Percentiles rank a stretch among this genome's conserved stretches.
These are phyloP conservation scores for Tolypocladium tundrense DNA, from an alignment of 2,329 filamentous ascomycete species.

Conservation along the genomic window DNA sequence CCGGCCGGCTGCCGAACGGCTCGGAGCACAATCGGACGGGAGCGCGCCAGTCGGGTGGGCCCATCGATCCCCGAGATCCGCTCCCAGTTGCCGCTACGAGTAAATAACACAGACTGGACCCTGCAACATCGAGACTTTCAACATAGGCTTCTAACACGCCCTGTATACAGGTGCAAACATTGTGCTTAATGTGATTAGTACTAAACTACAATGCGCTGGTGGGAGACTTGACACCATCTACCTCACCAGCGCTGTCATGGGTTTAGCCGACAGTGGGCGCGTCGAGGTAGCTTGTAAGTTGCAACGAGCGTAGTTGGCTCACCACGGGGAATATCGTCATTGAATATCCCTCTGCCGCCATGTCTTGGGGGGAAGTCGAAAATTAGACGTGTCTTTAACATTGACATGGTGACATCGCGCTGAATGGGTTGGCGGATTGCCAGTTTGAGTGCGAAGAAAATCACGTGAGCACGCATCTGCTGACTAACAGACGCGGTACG, in stretches of 20 bases:
- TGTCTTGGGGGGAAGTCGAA: neutral
- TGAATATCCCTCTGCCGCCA: neutral
- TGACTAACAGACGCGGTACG: conserved; percentile 25
- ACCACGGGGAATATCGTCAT: neutral
- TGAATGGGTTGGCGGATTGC: neutral
- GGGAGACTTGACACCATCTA: neutral
- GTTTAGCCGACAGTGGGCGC: neutral
- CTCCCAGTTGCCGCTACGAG: neutral
- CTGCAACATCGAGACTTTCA: neutral
- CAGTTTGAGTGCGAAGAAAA: neutral
- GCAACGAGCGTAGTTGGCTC: neutral
- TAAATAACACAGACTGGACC: neutral
- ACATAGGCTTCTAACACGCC: neutral
- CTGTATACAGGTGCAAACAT: neutral
- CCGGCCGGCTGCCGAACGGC: conserved; percentile 10
- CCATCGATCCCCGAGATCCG: conserved; percentile 17
- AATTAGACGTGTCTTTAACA: neutral
- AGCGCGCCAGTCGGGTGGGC: neutral
- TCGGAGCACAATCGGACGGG: neutral
- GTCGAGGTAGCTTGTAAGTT: neutral
- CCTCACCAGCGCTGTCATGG: too few species aligned
- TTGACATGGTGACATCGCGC: neutral
- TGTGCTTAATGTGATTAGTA: neutral
- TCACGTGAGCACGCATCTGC: conserved; percentile 13
- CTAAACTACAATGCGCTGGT: neutral